Conservation (phyloP, 176 grass and related monocot species). For the maize (Zea mays) region DNA sequence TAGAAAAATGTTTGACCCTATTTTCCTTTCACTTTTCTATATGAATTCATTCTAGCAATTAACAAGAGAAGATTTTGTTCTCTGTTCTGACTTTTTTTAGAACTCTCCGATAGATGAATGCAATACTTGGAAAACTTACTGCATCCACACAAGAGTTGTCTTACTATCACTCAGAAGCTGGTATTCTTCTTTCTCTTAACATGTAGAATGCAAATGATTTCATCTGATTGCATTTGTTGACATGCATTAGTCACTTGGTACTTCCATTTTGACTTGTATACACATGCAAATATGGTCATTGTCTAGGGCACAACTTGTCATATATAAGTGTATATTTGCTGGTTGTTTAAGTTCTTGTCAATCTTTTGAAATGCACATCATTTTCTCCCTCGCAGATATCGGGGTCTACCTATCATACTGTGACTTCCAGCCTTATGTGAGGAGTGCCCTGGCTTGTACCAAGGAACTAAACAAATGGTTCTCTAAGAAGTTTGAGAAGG, state of each 20-base stretch:
- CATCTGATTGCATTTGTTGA: constrained; percentile 22
- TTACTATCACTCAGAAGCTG: constrained; percentile 59
- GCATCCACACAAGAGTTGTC: constrained; percentile 49
- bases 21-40: background rate
- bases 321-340: background rate
- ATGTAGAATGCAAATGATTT: constrained; percentile 32
- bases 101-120: constrained; percentile 46
- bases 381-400: constrained; percentile 44
- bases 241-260: constrained; percentile 18
- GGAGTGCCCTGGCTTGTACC: constrained; percentile 36
- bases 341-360: constrained; percentile 9
- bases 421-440: constrained; percentile 47
- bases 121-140: constrained; percentile 47
- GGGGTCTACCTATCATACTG: constrained; percentile 48
- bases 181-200: constrained; percentile 30
- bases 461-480: constrained; percentile 49
- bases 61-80: constrained; percentile 12
- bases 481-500: constrained; percentile 57
- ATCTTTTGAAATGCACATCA: constrained; percentile 27
- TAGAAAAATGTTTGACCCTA: no score
- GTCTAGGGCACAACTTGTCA: background rate
- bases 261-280: constrained; percentile 24
- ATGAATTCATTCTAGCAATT: constrained; percentile 11
- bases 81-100: constrained; percentile 19
- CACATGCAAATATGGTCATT: constrained; percentile 19